These are phyloP conservation scores for Chamaecyparis obtusa DNA, from an alignment of 75 land plant genomes.

Conservation along the genomic window DNA sequence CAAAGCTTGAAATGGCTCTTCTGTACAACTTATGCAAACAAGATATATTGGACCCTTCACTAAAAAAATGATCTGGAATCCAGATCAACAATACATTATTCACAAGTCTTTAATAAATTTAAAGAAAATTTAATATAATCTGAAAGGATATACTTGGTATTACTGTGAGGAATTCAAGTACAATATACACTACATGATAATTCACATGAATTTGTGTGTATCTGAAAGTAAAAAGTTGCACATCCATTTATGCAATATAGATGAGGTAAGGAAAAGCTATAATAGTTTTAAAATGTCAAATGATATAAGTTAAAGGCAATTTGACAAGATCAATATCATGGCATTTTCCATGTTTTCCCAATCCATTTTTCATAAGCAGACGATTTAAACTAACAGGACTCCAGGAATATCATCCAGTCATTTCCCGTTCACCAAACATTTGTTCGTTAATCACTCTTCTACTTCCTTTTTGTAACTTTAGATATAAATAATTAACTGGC, in stretches of 20 bases:
- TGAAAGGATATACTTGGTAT: background rate
- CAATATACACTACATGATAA: background rate
- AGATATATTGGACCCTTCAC: conserved; percentile 52
- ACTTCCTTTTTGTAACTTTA: too few relatives aligned
- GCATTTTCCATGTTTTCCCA: background rate
- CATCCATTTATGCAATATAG: background rate
- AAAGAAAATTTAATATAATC: background rate
- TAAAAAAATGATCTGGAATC: conserved; percentile 38
- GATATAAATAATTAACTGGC: too few relatives aligned
- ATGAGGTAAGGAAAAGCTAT: background rate
- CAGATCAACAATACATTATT: background rate
- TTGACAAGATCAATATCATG: background rate
- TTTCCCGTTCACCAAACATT: background rate
- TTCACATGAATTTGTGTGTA: background rate
- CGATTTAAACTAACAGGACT: background rate
- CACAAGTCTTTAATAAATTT: background rate
- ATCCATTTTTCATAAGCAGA: background rate
- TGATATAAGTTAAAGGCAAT: background rate
- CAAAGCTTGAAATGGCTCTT: conserved; percentile 39
- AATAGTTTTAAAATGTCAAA: background rate
- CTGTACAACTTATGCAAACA: conserved; percentile 47
- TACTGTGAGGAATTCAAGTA: background rate
- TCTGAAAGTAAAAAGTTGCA: background rate
- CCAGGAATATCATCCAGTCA: background rate
- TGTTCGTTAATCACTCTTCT: background rate